Conservation (phyloP, 208 protist genomes). For the Trypanosoma scelopori region DNA sequence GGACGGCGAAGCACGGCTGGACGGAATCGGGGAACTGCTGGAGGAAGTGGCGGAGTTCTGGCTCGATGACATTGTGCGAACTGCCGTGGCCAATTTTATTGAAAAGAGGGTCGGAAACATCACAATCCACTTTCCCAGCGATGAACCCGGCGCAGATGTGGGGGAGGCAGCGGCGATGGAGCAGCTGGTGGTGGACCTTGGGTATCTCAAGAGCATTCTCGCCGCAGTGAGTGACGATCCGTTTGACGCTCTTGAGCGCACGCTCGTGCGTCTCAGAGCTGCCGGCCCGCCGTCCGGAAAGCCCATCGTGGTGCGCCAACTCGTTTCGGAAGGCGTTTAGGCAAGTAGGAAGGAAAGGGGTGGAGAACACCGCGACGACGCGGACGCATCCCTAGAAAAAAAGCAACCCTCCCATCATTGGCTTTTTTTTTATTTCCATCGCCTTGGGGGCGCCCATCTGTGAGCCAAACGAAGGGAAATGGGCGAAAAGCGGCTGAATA, state of each 20-base stretch:
- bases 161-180: conserved; percentile 42
- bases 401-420: background rate
- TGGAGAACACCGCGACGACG: background rate
- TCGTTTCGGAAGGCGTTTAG: background rate
- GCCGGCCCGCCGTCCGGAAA: conserved; percentile 23
- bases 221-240: conserved; percentile 75
- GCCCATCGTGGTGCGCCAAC: conserved; percentile 17
- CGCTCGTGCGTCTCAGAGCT: conserved; percentile 41
- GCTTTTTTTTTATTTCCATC: background rate
- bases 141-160: conserved; percentile 2
- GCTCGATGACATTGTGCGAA: conserved; percentile 63
- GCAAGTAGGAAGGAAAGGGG: background rate
- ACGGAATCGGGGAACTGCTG: conserved; percentile 44
- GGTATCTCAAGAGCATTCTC: conserved; percentile 74
- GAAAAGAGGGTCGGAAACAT: conserved; percentile 50
- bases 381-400: background rate
- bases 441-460: too few species aligned
- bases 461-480: too few species aligned
- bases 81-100: conserved; percentile 53
- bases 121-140: conserved; percentile 35
- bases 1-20: conserved; percentile 15
- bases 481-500: too few species aligned
- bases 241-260: conserved; percentile 45
- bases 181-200: conserved; percentile 66
- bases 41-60: conserved; percentile 60